Conservation (phyloP, 192 early-diverging fungal genomes). For the Entomortierella parvispora region DNA sequence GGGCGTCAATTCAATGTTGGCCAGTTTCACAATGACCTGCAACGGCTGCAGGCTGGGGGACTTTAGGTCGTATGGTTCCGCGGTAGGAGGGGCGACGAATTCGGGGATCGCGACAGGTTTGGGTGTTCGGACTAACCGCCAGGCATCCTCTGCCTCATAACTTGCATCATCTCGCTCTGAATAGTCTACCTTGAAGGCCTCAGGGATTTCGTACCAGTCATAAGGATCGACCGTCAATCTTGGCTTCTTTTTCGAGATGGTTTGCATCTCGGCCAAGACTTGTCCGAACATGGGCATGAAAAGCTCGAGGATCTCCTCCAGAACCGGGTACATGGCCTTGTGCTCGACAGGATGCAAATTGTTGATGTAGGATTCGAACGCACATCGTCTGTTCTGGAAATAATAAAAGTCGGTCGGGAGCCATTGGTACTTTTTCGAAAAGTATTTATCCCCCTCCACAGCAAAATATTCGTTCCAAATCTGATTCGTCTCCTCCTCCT, state of each 20-base stretch:
- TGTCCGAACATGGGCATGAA: conserved; percentile 77
- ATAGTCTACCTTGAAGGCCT: background rate
- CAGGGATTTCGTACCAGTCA: conserved; percentile 11
- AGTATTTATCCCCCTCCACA: too few species aligned
- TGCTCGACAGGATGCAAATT: conserved; percentile 70
- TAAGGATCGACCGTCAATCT: background rate
- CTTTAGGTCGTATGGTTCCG: background rate
- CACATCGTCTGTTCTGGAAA: conserved; percentile 53
- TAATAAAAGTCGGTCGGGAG: conserved; percentile 74
- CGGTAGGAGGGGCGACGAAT: conserved; percentile 15
- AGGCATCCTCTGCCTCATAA: conserved; percentile 33
- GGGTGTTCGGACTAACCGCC: conserved; percentile 17
- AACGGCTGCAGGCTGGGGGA: too few species aligned
- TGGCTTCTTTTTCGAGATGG: background rate
- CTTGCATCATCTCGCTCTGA: conserved; percentile 15
- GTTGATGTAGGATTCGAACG: conserved; percentile 76
- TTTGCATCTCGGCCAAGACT: conserved; percentile 35
- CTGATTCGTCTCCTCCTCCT: too few species aligned
- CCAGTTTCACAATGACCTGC: conserved; percentile 74
- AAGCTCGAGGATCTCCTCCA: conserved; percentile 59
- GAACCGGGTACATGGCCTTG: conserved; percentile 59
- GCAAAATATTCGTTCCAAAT: too few species aligned
- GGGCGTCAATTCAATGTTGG: conserved; percentile 74
- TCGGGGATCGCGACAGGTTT: conserved; percentile 17
- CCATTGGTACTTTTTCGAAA: conserved; percentile 63